Percentiles rank a stretch among this genome's conserved stretches.
phyloP scores from a whole-genome alignment of 75 land plant species.

The Chamaecyparis obtusa region DNA sequence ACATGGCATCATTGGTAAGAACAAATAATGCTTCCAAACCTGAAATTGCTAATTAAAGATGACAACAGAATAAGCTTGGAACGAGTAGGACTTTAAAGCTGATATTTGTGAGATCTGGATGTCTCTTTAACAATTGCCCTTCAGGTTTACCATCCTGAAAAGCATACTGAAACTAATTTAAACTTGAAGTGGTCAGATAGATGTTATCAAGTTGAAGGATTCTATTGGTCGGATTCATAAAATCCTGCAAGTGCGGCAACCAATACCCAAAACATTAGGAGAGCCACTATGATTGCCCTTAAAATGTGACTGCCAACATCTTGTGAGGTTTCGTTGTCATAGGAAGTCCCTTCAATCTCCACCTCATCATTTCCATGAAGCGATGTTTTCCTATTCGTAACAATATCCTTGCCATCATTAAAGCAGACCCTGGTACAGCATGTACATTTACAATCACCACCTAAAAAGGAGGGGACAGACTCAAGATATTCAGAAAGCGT shows the following conservation, averaged over 20 bases:
- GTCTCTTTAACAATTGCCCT: background rate
- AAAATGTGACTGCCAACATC: conserved; percentile 22
- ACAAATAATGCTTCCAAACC: conserved; percentile 1
- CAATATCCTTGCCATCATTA: background rate
- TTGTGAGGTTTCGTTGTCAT: conserved; percentile 3
- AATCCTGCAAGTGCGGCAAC: conserved; percentile 45
- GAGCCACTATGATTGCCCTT: conserved; percentile 44
- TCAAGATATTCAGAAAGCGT: conserved; percentile 37
- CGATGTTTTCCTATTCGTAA: background rate
- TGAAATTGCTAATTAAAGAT: background rate
- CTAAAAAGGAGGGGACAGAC: conserved; percentile 56
- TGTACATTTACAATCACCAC: conserved; percentile 60
- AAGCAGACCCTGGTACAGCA: conserved; percentile 22
- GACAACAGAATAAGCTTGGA: too few species aligned
- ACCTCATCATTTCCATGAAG: background rate
- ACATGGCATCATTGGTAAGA: background rate
- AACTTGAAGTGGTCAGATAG: background rate
- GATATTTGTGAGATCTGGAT: background rate
- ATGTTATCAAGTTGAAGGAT: background rate
- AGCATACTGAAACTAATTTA: background rate
- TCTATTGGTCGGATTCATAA: conserved; percentile 27
- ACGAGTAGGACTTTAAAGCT: background rate
- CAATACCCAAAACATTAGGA: conserved; percentile 64
- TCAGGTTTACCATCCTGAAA: background rate
- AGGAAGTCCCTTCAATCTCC: background rate